A percentile compares a stretch with the other conserved stretches of the same genome.
Conservation (phyloP, 2,329 filamentous ascomycete genomes). For the Pseudopyrenochaeta lycopersici region DNA sequence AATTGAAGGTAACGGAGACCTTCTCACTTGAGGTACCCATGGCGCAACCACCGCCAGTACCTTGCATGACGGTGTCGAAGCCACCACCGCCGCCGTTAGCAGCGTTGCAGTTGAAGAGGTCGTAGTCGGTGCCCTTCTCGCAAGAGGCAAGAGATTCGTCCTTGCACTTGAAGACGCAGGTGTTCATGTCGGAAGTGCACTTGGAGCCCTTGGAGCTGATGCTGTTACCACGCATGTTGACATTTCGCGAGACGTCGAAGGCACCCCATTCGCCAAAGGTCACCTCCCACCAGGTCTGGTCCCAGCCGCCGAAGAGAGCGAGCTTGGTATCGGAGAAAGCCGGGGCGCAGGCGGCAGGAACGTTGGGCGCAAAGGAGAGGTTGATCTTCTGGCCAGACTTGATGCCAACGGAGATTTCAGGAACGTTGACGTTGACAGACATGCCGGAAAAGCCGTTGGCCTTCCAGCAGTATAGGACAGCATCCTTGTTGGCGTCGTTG, state of each 20-base stretch:
- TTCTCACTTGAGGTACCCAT: slow-evolving; percentile 37
- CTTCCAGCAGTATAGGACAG: slow-evolving; percentile 50
- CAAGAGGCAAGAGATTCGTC: slow-evolving; percentile 39
- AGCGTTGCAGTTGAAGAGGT: slow-evolving; percentile 48
- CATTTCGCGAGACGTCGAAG: slow-evolving; percentile 55
- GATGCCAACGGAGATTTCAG: slow-evolving; percentile 52
- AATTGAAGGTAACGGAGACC: slow-evolving; percentile 37
- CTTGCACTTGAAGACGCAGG: slow-evolving; percentile 57
- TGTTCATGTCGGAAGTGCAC: slow-evolving; percentile 54
- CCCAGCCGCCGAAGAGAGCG: slow-evolving; percentile 49
- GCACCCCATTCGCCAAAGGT: slow-evolving; percentile 51
- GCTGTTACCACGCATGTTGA: slow-evolving; percentile 55
- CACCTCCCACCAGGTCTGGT: slow-evolving; percentile 58
- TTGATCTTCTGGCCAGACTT: slow-evolving; percentile 46
- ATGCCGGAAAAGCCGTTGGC: slow-evolving; percentile 44
- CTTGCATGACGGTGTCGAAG: slow-evolving; percentile 37
- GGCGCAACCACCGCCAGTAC: slow-evolving; percentile 42
- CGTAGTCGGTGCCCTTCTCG: slow-evolving; percentile 47
- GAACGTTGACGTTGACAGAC: slow-evolving; percentile 46
- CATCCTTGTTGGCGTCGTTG: slow-evolving; percentile 43
- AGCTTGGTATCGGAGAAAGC: slow-evolving; percentile 47
- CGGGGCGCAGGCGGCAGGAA: slow-evolving; percentile 53
- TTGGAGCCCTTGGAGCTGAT: slow-evolving; percentile 52
- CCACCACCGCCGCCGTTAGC: slow-evolving; percentile 37
- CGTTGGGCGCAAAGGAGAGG: slow-evolving; percentile 49